Evolutionary conservation across 805 yeast genomes (phyloP).

Genomic region (Cyberlindnera bimundalis): DNA sequence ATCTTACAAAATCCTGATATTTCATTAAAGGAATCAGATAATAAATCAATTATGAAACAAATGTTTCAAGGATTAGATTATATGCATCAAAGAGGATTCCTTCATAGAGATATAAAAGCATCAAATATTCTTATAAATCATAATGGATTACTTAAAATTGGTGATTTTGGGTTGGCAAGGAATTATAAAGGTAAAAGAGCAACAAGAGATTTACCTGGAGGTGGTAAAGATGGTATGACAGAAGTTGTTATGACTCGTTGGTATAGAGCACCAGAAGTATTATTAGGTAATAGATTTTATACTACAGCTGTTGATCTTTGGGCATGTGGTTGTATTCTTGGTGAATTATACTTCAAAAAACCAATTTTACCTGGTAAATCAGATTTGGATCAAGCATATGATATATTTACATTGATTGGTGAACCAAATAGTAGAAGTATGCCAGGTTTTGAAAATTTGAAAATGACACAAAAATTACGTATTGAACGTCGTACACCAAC

Average conservation of each 20-base stretch:
- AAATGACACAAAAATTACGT: slow-evolving; percentile 7
- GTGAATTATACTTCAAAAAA: slow-evolving; percentile 74
- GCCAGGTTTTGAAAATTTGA: slow-evolving; percentile 37
- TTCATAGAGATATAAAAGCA: slow-evolving; percentile 92
- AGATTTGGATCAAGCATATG: slow-evolving; percentile 83
- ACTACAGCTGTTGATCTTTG: slow-evolving; percentile 96
- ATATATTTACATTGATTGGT: slow-evolving; percentile 79
- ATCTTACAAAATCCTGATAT: slow-evolving; percentile 76
- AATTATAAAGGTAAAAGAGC: slow-evolving; percentile 63
- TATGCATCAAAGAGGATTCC: slow-evolving; percentile 57
- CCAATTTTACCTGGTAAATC: slow-evolving; percentile 86
- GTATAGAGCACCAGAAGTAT: slow-evolving; percentile 95
- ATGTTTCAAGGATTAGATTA: slow-evolving; percentile 76
- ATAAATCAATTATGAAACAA: slow-evolving; percentile 81
- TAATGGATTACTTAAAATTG: slow-evolving; percentile 78
- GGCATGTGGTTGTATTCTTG: slow-evolving; percentile 97
- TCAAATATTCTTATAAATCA: slow-evolving; percentile 86
- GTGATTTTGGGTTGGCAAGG: slow-evolving; percentile 95
- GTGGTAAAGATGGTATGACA: slow-evolving; percentile 47
- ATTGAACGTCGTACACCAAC: slow-evolving; percentile 30
- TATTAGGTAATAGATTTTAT: slow-evolving; percentile 79
- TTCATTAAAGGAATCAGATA: slow-evolving; percentile 56
- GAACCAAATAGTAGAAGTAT: slow-evolving; percentile 50
- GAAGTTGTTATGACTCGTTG: slow-evolving; percentile 91
- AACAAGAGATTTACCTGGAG: slow-evolving; percentile 39